phyloP scores from a whole-genome alignment of 495 filamentous ascomycete genomes.

The Aspergillus bertholletiae region DNA sequence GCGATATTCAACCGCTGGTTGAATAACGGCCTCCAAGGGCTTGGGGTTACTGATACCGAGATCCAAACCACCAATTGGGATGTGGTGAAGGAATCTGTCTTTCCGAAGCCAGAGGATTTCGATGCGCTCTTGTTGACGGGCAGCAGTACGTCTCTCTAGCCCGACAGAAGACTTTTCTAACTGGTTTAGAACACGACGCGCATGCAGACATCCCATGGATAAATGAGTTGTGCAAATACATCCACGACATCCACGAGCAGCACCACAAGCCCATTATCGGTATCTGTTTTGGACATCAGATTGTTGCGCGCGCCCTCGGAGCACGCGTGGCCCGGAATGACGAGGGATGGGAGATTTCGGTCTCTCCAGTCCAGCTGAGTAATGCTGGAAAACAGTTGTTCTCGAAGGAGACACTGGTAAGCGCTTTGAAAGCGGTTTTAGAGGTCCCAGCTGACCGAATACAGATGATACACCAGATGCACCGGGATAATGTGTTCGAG shows the following conservation, averaged over 20 bases:
- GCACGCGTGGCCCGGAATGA: slow-evolving; percentile 57
- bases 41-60: slow-evolving; percentile 19
- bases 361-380: slow-evolving; percentile 62
- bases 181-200: slow-evolving; percentile 44
- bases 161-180: not conserved
- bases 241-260: slow-evolving; percentile 47
- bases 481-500: slow-evolving; percentile 68
- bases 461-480: slow-evolving; percentile 81
- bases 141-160: slow-evolving; percentile 42
- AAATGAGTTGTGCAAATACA: slow-evolving; percentile 61
- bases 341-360: slow-evolving; percentile 74
- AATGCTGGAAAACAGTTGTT: slow-evolving; percentile 66
- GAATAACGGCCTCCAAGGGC: slow-evolving; percentile 36
- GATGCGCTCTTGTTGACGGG: slow-evolving; percentile 79
- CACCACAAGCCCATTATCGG: slow-evolving; percentile 66
- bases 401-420: slow-evolving; percentile 59
- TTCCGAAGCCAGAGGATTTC: slow-evolving; percentile 61
- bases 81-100: slow-evolving; percentile 53
- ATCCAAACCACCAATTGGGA: slow-evolving; percentile 61
- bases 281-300: slow-evolving; percentile 91
- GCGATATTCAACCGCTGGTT: slow-evolving; percentile 69
- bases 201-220: slow-evolving; percentile 73
- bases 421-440: slow-evolving; percentile 7
- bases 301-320: slow-evolving; percentile 73
- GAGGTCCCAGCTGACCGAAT: not conserved